A percentile compares a stretch with the other conserved stretches of the same genome.
These are phyloP conservation scores for Trichosanthes cucumerina DNA, from an alignment of 306 rosid genomes.

Conservation along the genomic window DNA sequence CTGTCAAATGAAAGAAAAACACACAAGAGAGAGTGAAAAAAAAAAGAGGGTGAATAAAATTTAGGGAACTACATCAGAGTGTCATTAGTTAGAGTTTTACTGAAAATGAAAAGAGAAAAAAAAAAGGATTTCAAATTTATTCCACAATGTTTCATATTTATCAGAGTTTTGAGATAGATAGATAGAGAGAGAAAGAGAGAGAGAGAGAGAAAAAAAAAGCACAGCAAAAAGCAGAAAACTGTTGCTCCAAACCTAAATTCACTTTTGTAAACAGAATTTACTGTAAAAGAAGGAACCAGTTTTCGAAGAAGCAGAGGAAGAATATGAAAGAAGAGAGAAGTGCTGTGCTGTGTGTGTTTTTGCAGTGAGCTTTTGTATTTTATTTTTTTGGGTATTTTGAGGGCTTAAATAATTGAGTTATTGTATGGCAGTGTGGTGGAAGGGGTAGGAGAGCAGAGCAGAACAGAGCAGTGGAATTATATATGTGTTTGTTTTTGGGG, in stretches of 20 bases:
- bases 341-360: neutral
- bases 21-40: neutral
- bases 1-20: neutral
- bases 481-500: constrained; percentile 5
- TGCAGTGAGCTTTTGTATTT: neutral
- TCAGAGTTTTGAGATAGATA: neutral
- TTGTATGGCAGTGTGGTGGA: neutral
- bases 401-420: neutral
- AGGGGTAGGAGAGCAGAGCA: neutral
- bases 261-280: constrained; percentile 4
- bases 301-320: constrained; percentile 10
- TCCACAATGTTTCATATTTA: neutral
- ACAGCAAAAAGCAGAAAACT: neutral
- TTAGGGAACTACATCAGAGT: neutral
- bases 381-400: neutral
- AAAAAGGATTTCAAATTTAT: neutral
- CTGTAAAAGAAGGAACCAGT: constrained; percentile 3
- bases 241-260: neutral
- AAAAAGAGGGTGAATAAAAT: neutral
- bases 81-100: neutral
- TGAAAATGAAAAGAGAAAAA: neutral
- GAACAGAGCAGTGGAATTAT: neutral
- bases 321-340: constrained; percentile 1
- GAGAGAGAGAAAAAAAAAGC: neutral
- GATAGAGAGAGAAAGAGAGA: neutral